Conservation (phyloP, 2,329 filamentous ascomycete species). For the Ophiostoma ips region DNA sequence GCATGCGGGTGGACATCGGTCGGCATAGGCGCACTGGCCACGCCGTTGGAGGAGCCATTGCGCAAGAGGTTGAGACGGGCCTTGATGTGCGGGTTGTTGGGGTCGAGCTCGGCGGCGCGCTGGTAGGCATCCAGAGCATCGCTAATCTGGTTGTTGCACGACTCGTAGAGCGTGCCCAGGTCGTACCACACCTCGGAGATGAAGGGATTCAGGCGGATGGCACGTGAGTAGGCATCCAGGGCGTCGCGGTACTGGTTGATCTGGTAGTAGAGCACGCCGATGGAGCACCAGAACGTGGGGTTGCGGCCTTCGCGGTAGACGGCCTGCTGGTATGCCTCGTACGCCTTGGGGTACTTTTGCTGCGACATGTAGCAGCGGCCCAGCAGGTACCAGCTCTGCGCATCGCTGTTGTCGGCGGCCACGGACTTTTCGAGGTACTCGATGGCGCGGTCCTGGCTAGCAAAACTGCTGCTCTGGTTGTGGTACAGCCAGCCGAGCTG, state of each 20-base stretch:
- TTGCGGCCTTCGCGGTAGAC: constrained; percentile 96
- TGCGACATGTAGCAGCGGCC: constrained; percentile 99
- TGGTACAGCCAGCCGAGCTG: constrained; percentile 97
- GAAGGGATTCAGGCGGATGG: constrained; percentile 91
- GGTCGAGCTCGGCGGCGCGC: constrained; percentile 86
- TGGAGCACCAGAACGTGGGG: constrained; percentile 98
- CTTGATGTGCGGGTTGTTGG: constrained; percentile 89
- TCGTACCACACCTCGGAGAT: constrained; percentile 99
- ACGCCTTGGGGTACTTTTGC: constrained; percentile 96
- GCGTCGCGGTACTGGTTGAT: constrained; percentile 99
- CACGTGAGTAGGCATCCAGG: constrained; percentile 90
- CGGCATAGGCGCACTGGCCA: constrained; percentile 61
- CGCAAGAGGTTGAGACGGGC: constrained; percentile 80
- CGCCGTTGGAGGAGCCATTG: constrained; percentile 59
- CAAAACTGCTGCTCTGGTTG: constrained; percentile 82
- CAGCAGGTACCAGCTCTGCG: constrained; percentile 96
- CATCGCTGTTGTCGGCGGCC: constrained; percentile 74
- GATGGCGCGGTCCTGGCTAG: constrained; percentile 89
- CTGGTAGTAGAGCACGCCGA: constrained; percentile 96
- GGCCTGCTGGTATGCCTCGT: constrained; percentile 96
- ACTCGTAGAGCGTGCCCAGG: constrained; percentile 91
- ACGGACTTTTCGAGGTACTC: constrained; percentile 97
- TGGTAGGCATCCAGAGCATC: constrained; percentile 95
- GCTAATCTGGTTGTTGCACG: constrained; percentile 95
- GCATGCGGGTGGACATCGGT: constrained; percentile 94